phyloP scores from a whole-genome alignment of 2,329 filamentous ascomycete genomes.

The Diplocarpon mali region DNA sequence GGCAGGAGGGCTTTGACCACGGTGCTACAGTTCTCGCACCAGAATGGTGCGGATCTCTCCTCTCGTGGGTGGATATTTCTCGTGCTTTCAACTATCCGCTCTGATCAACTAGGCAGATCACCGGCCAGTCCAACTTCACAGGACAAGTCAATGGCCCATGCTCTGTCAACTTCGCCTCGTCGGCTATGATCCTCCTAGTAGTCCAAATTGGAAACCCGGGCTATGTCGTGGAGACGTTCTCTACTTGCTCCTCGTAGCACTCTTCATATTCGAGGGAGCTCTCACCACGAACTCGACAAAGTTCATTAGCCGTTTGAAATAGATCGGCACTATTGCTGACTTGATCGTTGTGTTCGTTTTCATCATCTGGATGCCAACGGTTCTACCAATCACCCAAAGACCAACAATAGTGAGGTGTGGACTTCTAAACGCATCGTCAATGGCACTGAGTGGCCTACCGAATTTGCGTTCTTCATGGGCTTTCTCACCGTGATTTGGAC shows the following conservation, averaged over 20 bases:
- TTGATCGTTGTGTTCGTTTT: slow-evolving; percentile 5
- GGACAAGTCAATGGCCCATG: slow-evolving; percentile 6
- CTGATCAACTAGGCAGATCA: neutral
- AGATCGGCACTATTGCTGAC: slow-evolving; percentile 3
- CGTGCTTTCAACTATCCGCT: neutral
- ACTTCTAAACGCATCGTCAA: slow-evolving; percentile 34
- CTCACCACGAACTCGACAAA: slow-evolving; percentile 6
- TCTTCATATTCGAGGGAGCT: slow-evolving; percentile 6
- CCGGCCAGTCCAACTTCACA: slow-evolving; percentile 9
- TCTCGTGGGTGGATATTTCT: slow-evolving; percentile 5
- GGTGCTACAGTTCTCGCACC: slow-evolving; percentile 31
- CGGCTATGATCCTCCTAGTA: slow-evolving; percentile 8
- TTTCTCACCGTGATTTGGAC: slow-evolving; percentile 54
- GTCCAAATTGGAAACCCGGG: slow-evolving; percentile 4
- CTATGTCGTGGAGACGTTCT: slow-evolving; percentile 4
- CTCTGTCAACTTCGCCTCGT: slow-evolving; percentile 5
- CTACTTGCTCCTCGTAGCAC: slow-evolving; percentile 2
- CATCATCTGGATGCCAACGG: slow-evolving; percentile 4
- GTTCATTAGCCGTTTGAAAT: slow-evolving; percentile 5
- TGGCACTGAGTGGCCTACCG: slow-evolving; percentile 46
- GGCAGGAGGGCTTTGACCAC: slow-evolving; percentile 52
- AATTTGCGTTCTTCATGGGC: slow-evolving; percentile 50
- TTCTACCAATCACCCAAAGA: slow-evolving; percentile 2
- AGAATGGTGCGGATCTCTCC: slow-evolving; percentile 6
- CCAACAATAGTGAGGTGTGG: slow-evolving; percentile 4